A percentile compares a stretch with the other conserved stretches of the same genome.
These are phyloP conservation scores for Sphaerobolus stellatus DNA, from an alignment of 1,284 basidiomycete genomes.

Conservation along the genomic window DNA sequence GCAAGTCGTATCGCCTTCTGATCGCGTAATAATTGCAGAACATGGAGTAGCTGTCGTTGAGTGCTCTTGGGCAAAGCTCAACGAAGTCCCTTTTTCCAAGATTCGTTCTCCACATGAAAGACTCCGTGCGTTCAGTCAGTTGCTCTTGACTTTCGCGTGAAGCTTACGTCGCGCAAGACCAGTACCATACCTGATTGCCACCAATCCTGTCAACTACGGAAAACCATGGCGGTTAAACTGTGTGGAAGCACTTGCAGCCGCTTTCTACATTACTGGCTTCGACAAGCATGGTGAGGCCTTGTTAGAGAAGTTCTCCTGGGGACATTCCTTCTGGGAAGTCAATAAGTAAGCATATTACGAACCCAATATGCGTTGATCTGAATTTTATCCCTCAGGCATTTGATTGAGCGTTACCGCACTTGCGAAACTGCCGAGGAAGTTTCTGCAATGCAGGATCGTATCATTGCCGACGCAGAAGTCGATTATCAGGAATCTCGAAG, in stretches of 20 bases:
- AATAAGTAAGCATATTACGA: conserved; percentile 58
- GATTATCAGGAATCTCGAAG: conserved; percentile 54
- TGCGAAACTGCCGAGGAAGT: conserved; percentile 70
- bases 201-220: conserved; percentile 94
- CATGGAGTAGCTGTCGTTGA: conserved; percentile 93
- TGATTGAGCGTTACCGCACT: conserved; percentile 71
- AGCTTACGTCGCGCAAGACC: conserved; percentile 2
- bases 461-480: conserved; percentile 73
- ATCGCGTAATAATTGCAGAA: conserved; percentile 76
- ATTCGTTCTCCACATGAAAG: conserved; percentile 93
- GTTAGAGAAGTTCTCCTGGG: conserved; percentile 84
- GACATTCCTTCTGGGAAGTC: conserved; percentile 78
- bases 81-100: conserved; percentile 93
- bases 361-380: neutral
- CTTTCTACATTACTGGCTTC: conserved; percentile 90
- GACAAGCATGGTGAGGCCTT: conserved; percentile 75
- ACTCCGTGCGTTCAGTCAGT: conserved; percentile 68
- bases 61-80: conserved; percentile 94
- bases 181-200: conserved; percentile 93
- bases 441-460: conserved; percentile 62
- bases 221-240: conserved; percentile 91
- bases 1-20: conserved; percentile 78
- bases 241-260: conserved; percentile 90
- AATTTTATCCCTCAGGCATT: conserved; percentile 39
- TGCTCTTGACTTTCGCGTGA: conserved; percentile 1